Base-by-base conservation (phyloP, 2,329 filamentous ascomycete genomes). In the Cordyceps fumosorosea region DNA sequence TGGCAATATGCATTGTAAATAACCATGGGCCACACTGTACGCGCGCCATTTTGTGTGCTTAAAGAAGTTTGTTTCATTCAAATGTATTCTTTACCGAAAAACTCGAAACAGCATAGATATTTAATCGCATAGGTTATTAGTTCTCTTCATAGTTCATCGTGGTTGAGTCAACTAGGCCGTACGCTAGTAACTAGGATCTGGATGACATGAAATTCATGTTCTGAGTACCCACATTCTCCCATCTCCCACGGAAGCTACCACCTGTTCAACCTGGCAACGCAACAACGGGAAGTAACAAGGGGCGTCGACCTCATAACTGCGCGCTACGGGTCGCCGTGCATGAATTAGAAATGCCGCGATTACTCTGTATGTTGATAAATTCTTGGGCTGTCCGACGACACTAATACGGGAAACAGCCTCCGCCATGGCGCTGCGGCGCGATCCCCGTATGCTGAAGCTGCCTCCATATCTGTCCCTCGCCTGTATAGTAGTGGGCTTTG, bases 401-500 rank as follows among this genome's bases (percentile, higher is more conserved):
- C 22, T 34, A 10, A 47, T 14, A 7, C 56, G 6, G 12, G 18
- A 29, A 42, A 53, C 64, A 86, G 83, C 83, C 66, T 80, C 88
- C 69, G 80, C 87, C 65, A 77, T 90, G 69, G 84, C 84, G 68
- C 80, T 96, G 71, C 89, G 91, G 72, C 87, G 86, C 75, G 90
- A 96, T 74, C 89, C 90, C 69, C 85, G 90, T 67, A 80, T 96
- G 63, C 84, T 95, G 66, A 90, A 90, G 77, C 77, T 96, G 20
- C 93, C 93, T 47, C 91, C 92, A 16, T 93, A 96, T 77, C 78
- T 98, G 40, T 97, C 93, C 40, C 82, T 91, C 57, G 78, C 96
- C 47, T 96, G 90, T 76, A 86, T 98, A 69, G 69, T 93, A 55
- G 84, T 96, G 69, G 95, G 95, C 59, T 84, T 97, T 62, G 84